Evolutionary conservation across 2,329 filamentous ascomycete species (phyloP), one percentile per base, ranked within the genome.

Genomic region (Aspergillus tubingensis): DNA sequence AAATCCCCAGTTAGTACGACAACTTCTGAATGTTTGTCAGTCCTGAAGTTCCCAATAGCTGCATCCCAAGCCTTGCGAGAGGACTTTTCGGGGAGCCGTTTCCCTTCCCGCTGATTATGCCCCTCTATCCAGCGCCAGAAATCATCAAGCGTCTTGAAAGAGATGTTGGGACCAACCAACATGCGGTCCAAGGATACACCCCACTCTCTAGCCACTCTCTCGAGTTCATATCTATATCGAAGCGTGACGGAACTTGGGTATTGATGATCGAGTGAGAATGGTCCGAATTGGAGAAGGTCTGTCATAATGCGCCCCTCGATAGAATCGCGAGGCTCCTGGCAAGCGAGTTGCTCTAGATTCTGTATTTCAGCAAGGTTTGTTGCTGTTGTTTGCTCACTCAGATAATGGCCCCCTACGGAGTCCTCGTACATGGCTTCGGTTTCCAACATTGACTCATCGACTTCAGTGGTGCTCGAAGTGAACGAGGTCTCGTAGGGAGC

Each of bases 1-100:
- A 83, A 62, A 6, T 74, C 70, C 2, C 78, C 80, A 0, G 73
- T 77, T 2, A 81, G 63, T 4, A 76, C 72, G 2, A 80, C 75
- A 5, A 73, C 72, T 57, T 76, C 74, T 0, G 74, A 77, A 21
- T 74, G 69, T 15, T 67, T 71, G 4, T 71, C 70, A 5, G 71
- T 70, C 36, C 69, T 70, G 38, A 77, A 79, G 19, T 66, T 54
- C 5, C 66, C 69, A 21, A 65, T 59, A 2, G 76, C 76, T 4
- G 67, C 62, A 48, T 78, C 71, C 76, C 77, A 79, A 5, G 71
- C 70, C 36, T 62, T 65, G 4, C 57, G 48, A 2, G 67, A 63
- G 0, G 75, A 66, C 60, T 67, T 76, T 41, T 77, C 75, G 4
- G 73, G 74, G 15, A 74, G 61, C 2, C 62, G 57, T 2, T 62